Evolutionary conservation across 768 basidiomycete genomes (phyloP).

Genomic region (Hypholoma fasciculare): DNA sequence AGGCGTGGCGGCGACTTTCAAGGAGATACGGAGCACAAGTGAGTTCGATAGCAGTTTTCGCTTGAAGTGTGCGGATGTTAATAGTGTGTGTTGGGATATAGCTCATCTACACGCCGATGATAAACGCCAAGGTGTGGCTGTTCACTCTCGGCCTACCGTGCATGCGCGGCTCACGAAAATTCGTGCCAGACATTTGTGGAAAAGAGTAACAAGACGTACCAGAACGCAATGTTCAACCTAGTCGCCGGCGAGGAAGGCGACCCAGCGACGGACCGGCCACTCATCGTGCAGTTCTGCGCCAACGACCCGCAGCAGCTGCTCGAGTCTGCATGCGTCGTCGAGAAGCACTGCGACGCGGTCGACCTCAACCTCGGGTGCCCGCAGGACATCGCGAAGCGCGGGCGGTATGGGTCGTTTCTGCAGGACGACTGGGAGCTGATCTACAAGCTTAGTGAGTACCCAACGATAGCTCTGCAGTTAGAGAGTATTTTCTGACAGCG

Average conservation of each 20-base stretch:
- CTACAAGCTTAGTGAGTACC: conserved; percentile 65
- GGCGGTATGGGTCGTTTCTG: conserved; percentile 86
- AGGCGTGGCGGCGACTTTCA: conserved; percentile 91
- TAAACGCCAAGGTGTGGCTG: conserved; percentile 76
- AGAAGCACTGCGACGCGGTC: conserved; percentile 85
- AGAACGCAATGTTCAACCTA: conserved; percentile 68
- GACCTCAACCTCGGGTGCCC: conserved; percentile 96
- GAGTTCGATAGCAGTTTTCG: conserved; percentile 9
- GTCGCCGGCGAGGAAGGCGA: conserved; percentile 81
- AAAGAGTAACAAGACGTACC: conserved; percentile 50
- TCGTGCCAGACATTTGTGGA: conserved; percentile 60
- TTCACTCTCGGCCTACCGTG: not conserved
- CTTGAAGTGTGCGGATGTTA: not conserved
- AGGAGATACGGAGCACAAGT: conserved; percentile 84
- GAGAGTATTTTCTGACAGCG: not conserved
- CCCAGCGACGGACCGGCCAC: conserved; percentile 68
- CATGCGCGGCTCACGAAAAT: not conserved
- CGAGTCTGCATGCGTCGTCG: conserved; percentile 72
- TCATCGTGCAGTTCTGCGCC: conserved; percentile 93
- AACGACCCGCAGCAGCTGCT: conserved; percentile 84
- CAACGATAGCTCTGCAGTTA: not conserved
- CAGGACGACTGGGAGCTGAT: conserved; percentile 96
- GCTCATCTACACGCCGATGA: conserved; percentile 98
- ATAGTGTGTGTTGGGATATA: conserved; percentile 24
- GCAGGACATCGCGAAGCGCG: conserved; percentile 89